These are phyloP conservation scores for Haplosporangium sp. DNA, from an alignment of 371 early-diverging fungal genomes.

Conservation along the genomic window DNA sequence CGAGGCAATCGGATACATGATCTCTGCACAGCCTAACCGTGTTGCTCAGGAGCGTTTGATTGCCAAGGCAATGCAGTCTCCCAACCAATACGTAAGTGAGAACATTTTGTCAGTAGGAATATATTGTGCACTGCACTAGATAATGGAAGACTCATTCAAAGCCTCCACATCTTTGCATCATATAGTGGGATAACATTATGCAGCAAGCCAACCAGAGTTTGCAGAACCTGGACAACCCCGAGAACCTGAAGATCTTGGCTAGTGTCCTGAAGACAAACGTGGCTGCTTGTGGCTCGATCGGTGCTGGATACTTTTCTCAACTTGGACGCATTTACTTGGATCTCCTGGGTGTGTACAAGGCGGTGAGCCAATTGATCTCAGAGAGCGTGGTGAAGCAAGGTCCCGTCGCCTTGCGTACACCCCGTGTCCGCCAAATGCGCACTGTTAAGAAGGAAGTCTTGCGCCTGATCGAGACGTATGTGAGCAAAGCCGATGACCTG, in stretches of 20 bases:
- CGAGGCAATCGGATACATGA: constrained; percentile 97
- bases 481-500: constrained; percentile 85
- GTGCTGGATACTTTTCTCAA: constrained; percentile 87
- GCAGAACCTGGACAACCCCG: constrained; percentile 80
- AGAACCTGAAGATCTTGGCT: constrained; percentile 85
- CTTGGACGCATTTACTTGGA: constrained; percentile 90
- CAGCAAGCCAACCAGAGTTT: constrained; percentile 77
- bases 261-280: constrained; percentile 96
- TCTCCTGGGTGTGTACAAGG: constrained; percentile 89
- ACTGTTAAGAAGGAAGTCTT: constrained; percentile 96
- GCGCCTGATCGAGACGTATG: constrained; percentile 88
- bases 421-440: constrained; percentile 90
- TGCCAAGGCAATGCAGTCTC: constrained; percentile 85
- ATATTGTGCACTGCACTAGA: not conserved
- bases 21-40: constrained; percentile 85
- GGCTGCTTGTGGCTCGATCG: constrained; percentile 89
- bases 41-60: constrained; percentile 84
- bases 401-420: constrained; percentile 89
- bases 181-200: constrained; percentile 85
- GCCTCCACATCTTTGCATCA: not conserved
- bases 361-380: constrained; percentile 87
- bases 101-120: not conserved
- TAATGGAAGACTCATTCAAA: not conserved
- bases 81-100: constrained; percentile 80
- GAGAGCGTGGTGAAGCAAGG: constrained; percentile 81